Conservation (phyloP, 2,329 filamentous ascomycete species). For the Trichoderma oligosporum region DNA sequence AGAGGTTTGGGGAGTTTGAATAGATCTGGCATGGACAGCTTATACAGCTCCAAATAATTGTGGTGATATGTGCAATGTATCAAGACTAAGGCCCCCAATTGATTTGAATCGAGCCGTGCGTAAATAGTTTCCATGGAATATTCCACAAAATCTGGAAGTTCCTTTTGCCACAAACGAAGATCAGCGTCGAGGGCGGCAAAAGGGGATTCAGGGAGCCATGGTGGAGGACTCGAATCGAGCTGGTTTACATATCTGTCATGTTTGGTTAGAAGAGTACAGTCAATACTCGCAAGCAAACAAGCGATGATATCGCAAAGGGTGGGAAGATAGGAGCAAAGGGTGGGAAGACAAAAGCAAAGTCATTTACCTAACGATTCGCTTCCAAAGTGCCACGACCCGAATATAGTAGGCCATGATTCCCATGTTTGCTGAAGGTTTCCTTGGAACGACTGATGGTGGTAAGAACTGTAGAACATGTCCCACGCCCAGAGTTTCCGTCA, state of each 20-base stretch:
- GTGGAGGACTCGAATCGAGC: conserved; percentile 37
- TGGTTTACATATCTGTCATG: conserved; percentile 39
- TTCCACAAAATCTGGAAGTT: conserved; percentile 42
- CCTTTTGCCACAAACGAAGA: conserved; percentile 39
- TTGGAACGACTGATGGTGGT: conserved; percentile 38
- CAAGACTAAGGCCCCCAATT: conserved; percentile 43
- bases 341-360: no score
- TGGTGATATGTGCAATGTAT: conserved; percentile 47
- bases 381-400: conserved; percentile 40
- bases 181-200: conserved; percentile 41
- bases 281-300: no score
- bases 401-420: conserved; percentile 44
- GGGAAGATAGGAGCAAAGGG: no score
- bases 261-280: not conserved
- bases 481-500: conserved; percentile 40
- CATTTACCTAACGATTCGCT: conserved; percentile 36
- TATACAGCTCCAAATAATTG: conserved; percentile 44
- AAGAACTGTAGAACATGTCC: conserved; percentile 41
- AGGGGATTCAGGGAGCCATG: conserved; percentile 43
- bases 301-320: no score
- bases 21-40: conserved; percentile 44
- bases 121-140: conserved; percentile 45
- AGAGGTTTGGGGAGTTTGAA: conserved; percentile 43
- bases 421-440: conserved; percentile 40
- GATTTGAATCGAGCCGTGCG: conserved; percentile 44